Percentiles rank a stretch among this genome's conserved stretches.
phyloP scores from a whole-genome alignment of 2,329 filamentous ascomycete genomes.

The Pochonia chlamydosporia region DNA sequence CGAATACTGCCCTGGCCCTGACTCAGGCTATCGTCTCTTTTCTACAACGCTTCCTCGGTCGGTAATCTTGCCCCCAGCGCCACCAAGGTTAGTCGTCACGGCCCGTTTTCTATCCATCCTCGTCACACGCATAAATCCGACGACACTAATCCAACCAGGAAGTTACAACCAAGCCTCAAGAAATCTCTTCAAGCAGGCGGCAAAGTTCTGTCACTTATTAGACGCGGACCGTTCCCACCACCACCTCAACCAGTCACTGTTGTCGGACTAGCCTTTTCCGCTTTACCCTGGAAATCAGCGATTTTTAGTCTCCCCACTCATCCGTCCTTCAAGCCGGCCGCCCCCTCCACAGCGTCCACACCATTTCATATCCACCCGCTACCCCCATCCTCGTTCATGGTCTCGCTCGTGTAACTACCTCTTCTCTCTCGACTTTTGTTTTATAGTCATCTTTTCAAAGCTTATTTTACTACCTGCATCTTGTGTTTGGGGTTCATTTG shows the following conservation, averaged over 20 bases:
- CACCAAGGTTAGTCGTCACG: not conserved
- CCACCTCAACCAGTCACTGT: not conserved
- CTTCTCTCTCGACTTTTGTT: not conserved
- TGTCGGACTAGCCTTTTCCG: slow-evolving; percentile 3
- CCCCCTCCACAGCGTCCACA: not conserved
- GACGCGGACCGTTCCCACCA: slow-evolving; percentile 6
- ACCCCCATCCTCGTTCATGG: slow-evolving; percentile 1
- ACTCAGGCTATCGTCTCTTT: too few relatives aligned
- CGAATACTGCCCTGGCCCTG: too few relatives aligned
- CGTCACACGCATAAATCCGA: slow-evolving; percentile 2
- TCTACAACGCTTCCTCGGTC: not conserved
- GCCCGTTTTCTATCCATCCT: not conserved
- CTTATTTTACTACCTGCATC: not conserved
- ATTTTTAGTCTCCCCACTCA: slow-evolving; percentile 2
- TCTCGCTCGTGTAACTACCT: not conserved
- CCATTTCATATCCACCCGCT: not conserved
- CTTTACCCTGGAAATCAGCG: not conserved
- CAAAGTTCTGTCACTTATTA: slow-evolving; percentile 10
- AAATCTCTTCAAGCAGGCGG: slow-evolving; percentile 5
- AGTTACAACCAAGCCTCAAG: slow-evolving; percentile 3
- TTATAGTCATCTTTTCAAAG: not conserved
- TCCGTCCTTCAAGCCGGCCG: not conserved
- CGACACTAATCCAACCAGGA: not conserved
- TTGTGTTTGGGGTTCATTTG: not conserved
- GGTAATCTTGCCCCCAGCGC: not conserved